phyloP scores from a whole-genome alignment of 345 rosid species.

The Gossypium ekmanianum region DNA sequence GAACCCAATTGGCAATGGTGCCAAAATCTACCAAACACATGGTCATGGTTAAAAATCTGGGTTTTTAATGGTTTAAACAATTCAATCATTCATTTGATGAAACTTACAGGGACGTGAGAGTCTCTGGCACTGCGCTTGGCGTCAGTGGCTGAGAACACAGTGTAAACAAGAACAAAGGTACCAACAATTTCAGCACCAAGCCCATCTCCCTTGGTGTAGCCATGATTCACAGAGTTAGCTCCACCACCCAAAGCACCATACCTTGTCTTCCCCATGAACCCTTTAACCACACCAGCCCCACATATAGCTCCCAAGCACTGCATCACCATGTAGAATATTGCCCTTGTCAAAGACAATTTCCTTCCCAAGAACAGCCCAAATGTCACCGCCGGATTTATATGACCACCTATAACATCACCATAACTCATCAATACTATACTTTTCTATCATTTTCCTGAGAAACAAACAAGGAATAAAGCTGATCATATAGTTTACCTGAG shows the following conservation, averaged over 20 bases:
- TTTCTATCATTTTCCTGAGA: too few relatives aligned
- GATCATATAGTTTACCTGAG: conserved; percentile 28
- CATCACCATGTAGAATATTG: conserved; percentile 46
- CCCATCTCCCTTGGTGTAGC: conserved; percentile 48
- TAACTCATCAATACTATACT: not conserved
- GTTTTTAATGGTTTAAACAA: too few relatives aligned
- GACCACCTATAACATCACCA: conserved; percentile 35
- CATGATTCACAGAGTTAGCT: conserved; percentile 33
- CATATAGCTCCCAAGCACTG: conserved; percentile 54
- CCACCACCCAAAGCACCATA: conserved; percentile 31
- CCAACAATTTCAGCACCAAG: conserved; percentile 48
- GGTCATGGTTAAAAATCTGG: not conserved
- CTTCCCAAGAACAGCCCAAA: conserved; percentile 48
- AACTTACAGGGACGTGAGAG: conserved; percentile 54
- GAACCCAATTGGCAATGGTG: conserved; percentile 62
- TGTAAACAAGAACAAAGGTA: conserved; percentile 43
- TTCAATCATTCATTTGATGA: too few relatives aligned
- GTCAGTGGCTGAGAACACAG: conserved; percentile 57
- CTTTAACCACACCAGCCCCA: conserved; percentile 54
- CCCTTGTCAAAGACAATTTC: conserved; percentile 47
- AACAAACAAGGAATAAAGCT: too few relatives aligned
- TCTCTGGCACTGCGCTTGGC: conserved; percentile 55
- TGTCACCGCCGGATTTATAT: conserved; percentile 48
- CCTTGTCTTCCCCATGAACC: conserved; percentile 26
- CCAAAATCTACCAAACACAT: conserved; percentile 42